Evolutionary conservation across 345 rosid species (phyloP).

Genomic region (Acer campestre): DNA sequence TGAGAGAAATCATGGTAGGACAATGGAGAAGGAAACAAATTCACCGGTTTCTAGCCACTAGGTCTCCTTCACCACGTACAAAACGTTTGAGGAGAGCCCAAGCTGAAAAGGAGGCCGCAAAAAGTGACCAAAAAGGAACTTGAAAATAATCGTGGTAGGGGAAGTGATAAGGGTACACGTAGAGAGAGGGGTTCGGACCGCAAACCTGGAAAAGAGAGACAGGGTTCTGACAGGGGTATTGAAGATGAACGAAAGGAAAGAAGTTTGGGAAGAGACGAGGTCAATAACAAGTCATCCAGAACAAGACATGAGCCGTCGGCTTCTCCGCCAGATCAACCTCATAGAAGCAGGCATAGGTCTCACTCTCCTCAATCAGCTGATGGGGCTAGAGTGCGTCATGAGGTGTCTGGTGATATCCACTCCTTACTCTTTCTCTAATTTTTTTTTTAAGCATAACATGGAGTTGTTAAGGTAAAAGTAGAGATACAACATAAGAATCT

Average conservation of each 20-base stretch:
- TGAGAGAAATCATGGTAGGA: slow-evolving; percentile 29
- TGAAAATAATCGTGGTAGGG: slow-evolving; percentile 27
- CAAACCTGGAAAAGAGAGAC: slow-evolving; percentile 45
- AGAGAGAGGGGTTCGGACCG: slow-evolving; percentile 45
- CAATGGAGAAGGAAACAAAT: slow-evolving; percentile 19
- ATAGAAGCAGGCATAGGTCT: slow-evolving; percentile 60
- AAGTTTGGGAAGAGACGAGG: slow-evolving; percentile 59
- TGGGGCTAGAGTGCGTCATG: slow-evolving; percentile 49
- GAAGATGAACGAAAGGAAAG: slow-evolving; percentile 55
- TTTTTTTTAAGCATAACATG: background rate
- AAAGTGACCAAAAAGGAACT: slow-evolving; percentile 39
- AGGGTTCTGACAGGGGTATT: slow-evolving; percentile 42
- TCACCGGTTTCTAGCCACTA: slow-evolving; percentile 36
- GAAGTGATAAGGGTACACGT: slow-evolving; percentile 16
- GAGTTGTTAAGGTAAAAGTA: background rate
- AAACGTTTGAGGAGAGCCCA: slow-evolving; percentile 64
- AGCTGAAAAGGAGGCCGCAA: slow-evolving; percentile 49
- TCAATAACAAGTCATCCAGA: slow-evolving; percentile 47
- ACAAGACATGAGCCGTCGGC: slow-evolving; percentile 46
- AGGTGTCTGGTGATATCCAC: slow-evolving; percentile 65
- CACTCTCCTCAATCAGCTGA: slow-evolving; percentile 47
- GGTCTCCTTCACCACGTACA: slow-evolving; percentile 77
- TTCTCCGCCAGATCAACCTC: slow-evolving; percentile 58
- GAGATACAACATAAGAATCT: background rate
- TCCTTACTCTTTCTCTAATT: slow-evolving; percentile 15